These are phyloP conservation scores for Talaromyces nanjingensis DNA, from an alignment of 495 filamentous ascomycete species.

Conservation along the genomic window DNA sequence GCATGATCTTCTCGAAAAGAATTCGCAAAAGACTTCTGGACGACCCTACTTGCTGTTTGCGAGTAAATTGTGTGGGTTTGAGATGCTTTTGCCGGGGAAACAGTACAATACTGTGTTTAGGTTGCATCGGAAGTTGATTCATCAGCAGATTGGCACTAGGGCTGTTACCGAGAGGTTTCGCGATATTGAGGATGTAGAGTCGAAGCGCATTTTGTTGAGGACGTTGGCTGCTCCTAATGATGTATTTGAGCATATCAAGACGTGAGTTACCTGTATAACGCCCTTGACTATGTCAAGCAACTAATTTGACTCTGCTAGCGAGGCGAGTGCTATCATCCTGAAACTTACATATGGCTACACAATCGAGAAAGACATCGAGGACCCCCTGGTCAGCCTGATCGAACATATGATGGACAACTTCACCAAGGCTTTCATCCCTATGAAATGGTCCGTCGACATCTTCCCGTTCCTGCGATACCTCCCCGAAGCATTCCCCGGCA, in stretches of 20 bases:
- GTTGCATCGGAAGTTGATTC: conserved; percentile 33
- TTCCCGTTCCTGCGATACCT: conserved; percentile 24
- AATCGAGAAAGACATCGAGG: conserved; percentile 25
- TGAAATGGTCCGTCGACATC: conserved; percentile 36
- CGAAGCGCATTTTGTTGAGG: conserved; percentile 31
- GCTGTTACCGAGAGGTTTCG: conserved; percentile 23
- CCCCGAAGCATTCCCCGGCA: conserved; percentile 43
- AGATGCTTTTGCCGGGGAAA: conserved; percentile 15
- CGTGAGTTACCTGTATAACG: conserved; percentile 16
- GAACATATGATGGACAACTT: conserved; percentile 32
- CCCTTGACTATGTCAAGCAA: not conserved
- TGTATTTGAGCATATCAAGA: conserved; percentile 31
- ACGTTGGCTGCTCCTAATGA: conserved; percentile 26
- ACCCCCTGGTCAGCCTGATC: conserved; percentile 35
- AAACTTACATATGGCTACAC: conserved; percentile 46
- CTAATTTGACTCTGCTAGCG: conserved; percentile 15
- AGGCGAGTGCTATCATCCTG: conserved; percentile 35
- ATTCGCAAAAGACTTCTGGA: conserved; percentile 34
- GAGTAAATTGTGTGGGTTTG: conserved; percentile 27
- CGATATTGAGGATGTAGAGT: conserved; percentile 30
- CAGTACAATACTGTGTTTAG: conserved; percentile 27
- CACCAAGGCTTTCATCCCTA: conserved; percentile 23
- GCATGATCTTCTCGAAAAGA: conserved; percentile 39
- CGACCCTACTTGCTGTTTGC: conserved; percentile 29
- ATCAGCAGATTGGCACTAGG: conserved; percentile 27